Conservation (phyloP, 2,329 filamentous ascomycete genomes). For the Hawksworthiomyces lignivorus region DNA sequence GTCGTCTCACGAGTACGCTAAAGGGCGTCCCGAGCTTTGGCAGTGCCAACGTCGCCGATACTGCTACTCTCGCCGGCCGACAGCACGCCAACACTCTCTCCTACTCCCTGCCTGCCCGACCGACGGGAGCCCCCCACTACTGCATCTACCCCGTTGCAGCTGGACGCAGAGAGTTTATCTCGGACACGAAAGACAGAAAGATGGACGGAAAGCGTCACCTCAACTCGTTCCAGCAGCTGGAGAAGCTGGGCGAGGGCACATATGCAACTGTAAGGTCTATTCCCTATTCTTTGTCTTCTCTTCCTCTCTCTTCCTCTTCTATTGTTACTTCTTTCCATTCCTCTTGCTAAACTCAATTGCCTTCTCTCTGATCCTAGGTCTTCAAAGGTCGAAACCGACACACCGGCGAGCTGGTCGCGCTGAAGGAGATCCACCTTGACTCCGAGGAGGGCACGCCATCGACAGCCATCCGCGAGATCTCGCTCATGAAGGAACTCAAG, state of each 20-base stretch:
- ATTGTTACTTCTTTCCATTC: neutral
- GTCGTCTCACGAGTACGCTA: constrained; percentile 20
- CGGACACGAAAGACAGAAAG: constrained; percentile 15
- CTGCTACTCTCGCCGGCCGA: neutral
- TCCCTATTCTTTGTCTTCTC: neutral
- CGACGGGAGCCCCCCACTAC: constrained; percentile 23
- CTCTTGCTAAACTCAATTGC: too few species aligned
- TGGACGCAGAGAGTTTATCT: constrained; percentile 9
- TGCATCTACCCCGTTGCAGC: constrained; percentile 15
- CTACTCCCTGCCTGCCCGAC: constrained; percentile 22
- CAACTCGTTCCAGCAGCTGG: constrained; percentile 97
- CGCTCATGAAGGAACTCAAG: constrained; percentile 98
- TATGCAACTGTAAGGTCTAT: constrained; percentile 76
- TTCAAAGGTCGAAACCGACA: constrained; percentile 96
- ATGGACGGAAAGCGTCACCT: constrained; percentile 94
- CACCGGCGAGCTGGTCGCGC: constrained; percentile 89
- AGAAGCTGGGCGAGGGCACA: constrained; percentile 96
- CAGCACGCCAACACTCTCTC: neutral
- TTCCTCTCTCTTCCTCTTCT: neutral
- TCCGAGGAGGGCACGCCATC: constrained; percentile 96
- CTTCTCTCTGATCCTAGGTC: too few species aligned
- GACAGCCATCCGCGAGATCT: constrained; percentile 96
- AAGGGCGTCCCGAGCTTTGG: neutral
- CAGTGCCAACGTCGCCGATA: neutral
- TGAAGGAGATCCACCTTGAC: constrained; percentile 98